Conservation (phyloP, 2,329 filamentous ascomycete species). For the Arthrobotrys sphaeroides region DNA sequence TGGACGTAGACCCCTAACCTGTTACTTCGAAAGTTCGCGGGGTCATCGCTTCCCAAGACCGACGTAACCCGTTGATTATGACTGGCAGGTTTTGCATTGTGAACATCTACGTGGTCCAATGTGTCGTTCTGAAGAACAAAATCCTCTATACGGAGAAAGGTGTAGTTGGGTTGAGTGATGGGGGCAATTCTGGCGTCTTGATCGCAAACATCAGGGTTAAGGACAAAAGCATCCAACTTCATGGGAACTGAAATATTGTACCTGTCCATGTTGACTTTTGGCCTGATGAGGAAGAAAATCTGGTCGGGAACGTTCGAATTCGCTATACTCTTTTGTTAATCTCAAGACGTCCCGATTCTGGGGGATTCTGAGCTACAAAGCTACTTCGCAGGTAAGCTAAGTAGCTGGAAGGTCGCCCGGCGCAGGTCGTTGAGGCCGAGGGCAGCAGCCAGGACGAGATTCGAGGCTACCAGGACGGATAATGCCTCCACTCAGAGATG, state of each 20-base stretch:
- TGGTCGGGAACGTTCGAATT: too few relatives aligned
- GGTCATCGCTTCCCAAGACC: slow-evolving; percentile 58
- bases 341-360: too few relatives aligned
- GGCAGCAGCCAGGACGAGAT: too few relatives aligned
- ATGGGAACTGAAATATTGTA: slow-evolving; percentile 41
- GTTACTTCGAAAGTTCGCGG: slow-evolving; percentile 58
- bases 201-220: slow-evolving; percentile 59
- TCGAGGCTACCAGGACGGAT: too few relatives aligned
- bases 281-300: too few relatives aligned
- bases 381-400: too few relatives aligned
- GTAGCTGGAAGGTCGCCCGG: too few relatives aligned
- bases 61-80: slow-evolving; percentile 60
- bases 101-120: slow-evolving; percentile 60
- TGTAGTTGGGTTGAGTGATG: slow-evolving; percentile 65
- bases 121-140: slow-evolving; percentile 61
- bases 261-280: background rate
- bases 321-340: too few relatives aligned
- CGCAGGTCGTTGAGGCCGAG: too few relatives aligned
- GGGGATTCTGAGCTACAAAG: too few relatives aligned
- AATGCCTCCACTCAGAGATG: too few relatives aligned
- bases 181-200: slow-evolving; percentile 60
- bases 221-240: slow-evolving; percentile 58
- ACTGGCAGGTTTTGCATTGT: slow-evolving; percentile 59
- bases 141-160: slow-evolving; percentile 61
- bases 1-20: slow-evolving; percentile 63